Conservation (phyloP, 169 alveolate genomes). For the Eimeria necatrix region DNA sequence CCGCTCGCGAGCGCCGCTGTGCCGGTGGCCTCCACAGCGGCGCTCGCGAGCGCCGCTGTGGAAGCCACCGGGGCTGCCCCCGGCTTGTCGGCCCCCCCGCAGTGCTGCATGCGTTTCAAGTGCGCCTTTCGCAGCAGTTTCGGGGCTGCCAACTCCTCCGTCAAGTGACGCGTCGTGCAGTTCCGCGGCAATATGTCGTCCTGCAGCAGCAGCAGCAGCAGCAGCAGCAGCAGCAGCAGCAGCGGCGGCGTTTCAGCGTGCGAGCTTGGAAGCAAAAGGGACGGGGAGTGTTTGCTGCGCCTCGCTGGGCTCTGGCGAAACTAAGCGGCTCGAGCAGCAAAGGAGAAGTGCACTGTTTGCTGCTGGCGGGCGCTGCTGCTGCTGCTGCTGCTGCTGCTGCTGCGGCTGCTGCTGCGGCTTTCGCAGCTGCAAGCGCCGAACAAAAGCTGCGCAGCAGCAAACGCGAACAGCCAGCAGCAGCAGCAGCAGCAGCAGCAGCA, state of each 20-base stretch:
- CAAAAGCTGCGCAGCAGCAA: too few relatives aligned
- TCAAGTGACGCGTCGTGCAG: slow-evolving; percentile 25
- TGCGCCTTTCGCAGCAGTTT: slow-evolving; percentile 42
- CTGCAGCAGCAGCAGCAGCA: background rate
- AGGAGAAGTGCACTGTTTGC: background rate
- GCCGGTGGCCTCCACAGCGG: slow-evolving; percentile 66
- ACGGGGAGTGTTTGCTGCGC: background rate
- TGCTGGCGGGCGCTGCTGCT: too few relatives aligned
- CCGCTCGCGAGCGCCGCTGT: slow-evolving; percentile 73
- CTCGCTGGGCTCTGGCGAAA: too few relatives aligned
- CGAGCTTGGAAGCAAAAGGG: background rate
- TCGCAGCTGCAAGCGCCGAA: too few relatives aligned
- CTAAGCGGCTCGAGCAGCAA: background rate
- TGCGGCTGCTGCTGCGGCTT: too few relatives aligned
- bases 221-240: background rate
- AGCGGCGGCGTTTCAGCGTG: background rate
- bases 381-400: too few relatives aligned
- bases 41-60: slow-evolving; percentile 72
- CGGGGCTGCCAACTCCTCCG: slow-evolving; percentile 64
- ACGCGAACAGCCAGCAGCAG: background rate
- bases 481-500: slow-evolving; percentile 18
- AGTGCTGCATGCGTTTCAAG: slow-evolving; percentile 72
- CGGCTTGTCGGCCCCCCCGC: slow-evolving; percentile 81
- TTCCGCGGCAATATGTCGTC: slow-evolving; percentile 76
- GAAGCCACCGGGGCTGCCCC: slow-evolving; percentile 74